phyloP scores from a whole-genome alignment of 2,329 filamentous ascomycete genomes.

The Blastomyces percursus region DNA sequence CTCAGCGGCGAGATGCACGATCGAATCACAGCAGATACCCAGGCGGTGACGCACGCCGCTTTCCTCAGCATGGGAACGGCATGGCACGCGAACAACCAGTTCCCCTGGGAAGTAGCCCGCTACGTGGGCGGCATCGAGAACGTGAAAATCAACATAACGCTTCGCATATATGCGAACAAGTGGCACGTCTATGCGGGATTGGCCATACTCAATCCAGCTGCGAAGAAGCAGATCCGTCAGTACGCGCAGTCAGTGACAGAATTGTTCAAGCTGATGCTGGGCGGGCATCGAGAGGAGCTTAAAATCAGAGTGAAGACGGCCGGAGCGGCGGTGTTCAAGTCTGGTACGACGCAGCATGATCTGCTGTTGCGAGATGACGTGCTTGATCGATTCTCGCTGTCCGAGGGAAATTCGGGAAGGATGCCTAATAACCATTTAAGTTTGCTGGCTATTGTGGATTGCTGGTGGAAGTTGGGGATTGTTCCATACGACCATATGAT shows the following conservation, averaged over 20 bases:
- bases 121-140: conserved; percentile 98
- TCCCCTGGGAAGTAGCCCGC: conserved; percentile 92
- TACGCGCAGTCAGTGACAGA: conserved; percentile 89
- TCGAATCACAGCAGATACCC: conserved; percentile 94
- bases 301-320: conserved; percentile 66
- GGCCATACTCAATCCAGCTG: conserved; percentile 90
- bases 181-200: conserved; percentile 99
- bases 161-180: conserved; percentile 96
- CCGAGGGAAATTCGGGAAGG: conserved; percentile 53
- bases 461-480: conserved; percentile 88
- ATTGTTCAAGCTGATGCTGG: conserved; percentile 93
- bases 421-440: conserved; percentile 89
- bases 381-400: conserved; percentile 79
- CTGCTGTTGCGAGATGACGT: conserved; percentile 68
- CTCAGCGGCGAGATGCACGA: conserved; percentile 83
- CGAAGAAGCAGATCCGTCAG: conserved; percentile 83
- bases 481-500: conserved; percentile 99
- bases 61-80: conserved; percentile 97
- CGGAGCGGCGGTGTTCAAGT: conserved; percentile 57
- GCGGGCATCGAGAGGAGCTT: conserved; percentile 66
- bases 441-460: conserved; percentile 93
- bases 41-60: conserved; percentile 93
- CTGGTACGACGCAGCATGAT: conserved; percentile 43
- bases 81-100: conserved; percentile 90
- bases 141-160: conserved; percentile 95